Base-by-base conservation (phyloP, 768 basidiomycete genomes). In the Hericium coralloides region DNA sequence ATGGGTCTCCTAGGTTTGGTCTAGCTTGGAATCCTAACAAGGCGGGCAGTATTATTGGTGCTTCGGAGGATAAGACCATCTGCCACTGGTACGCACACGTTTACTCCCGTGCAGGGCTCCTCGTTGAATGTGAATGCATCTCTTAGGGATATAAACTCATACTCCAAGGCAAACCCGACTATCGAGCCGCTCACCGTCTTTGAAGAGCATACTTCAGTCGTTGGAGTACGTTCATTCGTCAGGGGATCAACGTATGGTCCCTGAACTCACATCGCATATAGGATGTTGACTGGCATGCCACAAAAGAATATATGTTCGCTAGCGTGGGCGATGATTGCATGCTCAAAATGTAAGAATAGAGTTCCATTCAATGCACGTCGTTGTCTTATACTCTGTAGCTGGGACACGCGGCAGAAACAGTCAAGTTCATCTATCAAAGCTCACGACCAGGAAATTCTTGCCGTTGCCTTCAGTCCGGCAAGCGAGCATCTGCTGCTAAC, bases 261-360 rank as follows among this genome's bases (percentile, higher is more conserved):
- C 31, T 31, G 31, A 31, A 31, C 31, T 31, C 31, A 31, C 8
- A 31, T 31, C 31, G 31, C 31, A 31, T 39, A 12, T 59, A 95
- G 92, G 97, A 99, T 67, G 95, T 99, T 5, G 94, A 97, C 64
- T 99, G 97, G 97, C 88, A 95, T 70, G 76, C 84, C 2, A 82
- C 78, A 4, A 76, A 87, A 65, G 91, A 92, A 58, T 84, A 86
- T 64, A 73, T 93, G 51, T 92, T 98, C 64, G 94, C 87, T 2
- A 98, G 95, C 62, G 97, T 95, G 36, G 93, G 95, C 18, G 97
- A 99, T 60, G 97, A 99, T 69, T 89, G 87, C 68, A 83, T 90
- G 79, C 79, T 99, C 53, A 84, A 97, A 78, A 78, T 98, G 94
- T 98, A 66, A 52, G 92, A 74, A 31, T 38, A 45, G 12, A 45